A percentile compares a stretch with the other conserved stretches of the same genome.
These are phyloP conservation scores for Kuraishia floccosa DNA, from an alignment of 805 yeast species.

Conservation along the genomic window DNA sequence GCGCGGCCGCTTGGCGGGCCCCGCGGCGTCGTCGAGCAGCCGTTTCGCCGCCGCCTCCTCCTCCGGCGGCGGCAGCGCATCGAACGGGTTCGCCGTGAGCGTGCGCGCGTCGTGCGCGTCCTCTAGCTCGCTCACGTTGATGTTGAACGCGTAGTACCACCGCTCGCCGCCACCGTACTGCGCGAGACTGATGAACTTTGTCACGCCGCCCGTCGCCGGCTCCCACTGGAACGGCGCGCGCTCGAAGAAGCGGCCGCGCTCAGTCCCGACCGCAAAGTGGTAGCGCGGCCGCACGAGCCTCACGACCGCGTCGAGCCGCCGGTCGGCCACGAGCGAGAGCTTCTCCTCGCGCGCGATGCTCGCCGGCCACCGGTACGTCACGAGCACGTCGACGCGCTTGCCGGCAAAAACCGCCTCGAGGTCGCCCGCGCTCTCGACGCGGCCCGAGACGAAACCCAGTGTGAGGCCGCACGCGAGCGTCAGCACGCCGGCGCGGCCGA, in stretches of 20 bases:
- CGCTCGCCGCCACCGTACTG: constrained; percentile 40
- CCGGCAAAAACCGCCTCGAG: constrained; percentile 10
- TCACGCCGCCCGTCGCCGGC: constrained; percentile 23
- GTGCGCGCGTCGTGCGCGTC: constrained; percentile 11
- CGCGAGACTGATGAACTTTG: constrained; percentile 60
- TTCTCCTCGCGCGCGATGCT: constrained; percentile 32
- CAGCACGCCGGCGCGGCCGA: constrained; percentile 23
- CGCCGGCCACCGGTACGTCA: constrained; percentile 53
- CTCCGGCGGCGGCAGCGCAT: constrained; percentile 1
- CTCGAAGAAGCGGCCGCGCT: constrained; percentile 38
- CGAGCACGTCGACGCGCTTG: constrained; percentile 37
- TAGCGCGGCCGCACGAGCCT: constrained; percentile 44
- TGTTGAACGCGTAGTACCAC: constrained; percentile 71
- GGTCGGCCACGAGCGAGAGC: constrained; percentile 30
- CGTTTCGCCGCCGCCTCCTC: neutral
- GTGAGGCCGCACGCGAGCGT: constrained; percentile 32
- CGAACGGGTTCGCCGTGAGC: constrained; percentile 20
- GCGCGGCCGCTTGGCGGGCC: constrained; percentile 6
- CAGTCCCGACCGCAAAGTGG: constrained; percentile 49
- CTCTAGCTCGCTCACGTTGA: constrained; percentile 16
- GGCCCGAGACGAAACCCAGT: constrained; percentile 32
- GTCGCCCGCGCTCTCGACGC: constrained; percentile 7
- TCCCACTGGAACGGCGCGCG: constrained; percentile 49
- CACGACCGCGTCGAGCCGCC: constrained; percentile 33
- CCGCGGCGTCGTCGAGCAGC: no score